Evolutionary conservation across 345 rosid species (phyloP), one percentile per base, ranked within the genome.

Genomic region (Angophora floribunda): DNA sequence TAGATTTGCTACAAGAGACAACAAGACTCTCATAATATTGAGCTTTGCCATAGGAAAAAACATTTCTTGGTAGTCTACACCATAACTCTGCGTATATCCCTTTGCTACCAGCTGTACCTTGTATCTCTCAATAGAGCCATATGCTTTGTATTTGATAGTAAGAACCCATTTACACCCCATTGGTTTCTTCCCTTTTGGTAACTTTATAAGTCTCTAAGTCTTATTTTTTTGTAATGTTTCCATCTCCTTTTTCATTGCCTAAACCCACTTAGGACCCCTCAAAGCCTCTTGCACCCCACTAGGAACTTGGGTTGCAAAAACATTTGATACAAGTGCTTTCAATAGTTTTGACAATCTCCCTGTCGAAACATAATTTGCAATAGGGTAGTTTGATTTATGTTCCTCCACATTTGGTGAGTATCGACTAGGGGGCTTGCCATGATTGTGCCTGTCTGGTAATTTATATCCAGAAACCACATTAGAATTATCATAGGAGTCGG

Each of bases 391-490:
- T 61, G 70, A 61, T 61, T 28, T 61, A 0, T 12, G 0, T 28
- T 61, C 70, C 16, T 28, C 36, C 17, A 61, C 4, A 12, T 61
- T 0, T 28, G 15, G 17, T 61, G 70, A 28, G 16, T 61, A 61
- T 4, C 0, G 1, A 61, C 4, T 61, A 61, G 4, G 16, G 70
- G 70, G 70, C 14, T 61, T 61, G 16, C 36, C 70, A 61, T 0
- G 17, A 61, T 61, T 61, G 36, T 61, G 30, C 0, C 0, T 0
- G 0, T 63, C 0, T 3, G 1, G 75, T 63, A 63, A 63, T 63
- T 63, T 63, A 63, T 63, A 63, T 63, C 32, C 36, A 63, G n/a
- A 9, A 63, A n/a, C 70, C 9, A 28, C 70, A 61, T 61, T 7
- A 13, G 14, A 61, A 28, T 61, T 16, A 61, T 61, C 16, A 28